Percentiles rank a stretch among this genome's conserved stretches.
phyloP scores from a whole-genome alignment of 768 basidiomycete genomes.

The Russula dissimulans region DNA sequence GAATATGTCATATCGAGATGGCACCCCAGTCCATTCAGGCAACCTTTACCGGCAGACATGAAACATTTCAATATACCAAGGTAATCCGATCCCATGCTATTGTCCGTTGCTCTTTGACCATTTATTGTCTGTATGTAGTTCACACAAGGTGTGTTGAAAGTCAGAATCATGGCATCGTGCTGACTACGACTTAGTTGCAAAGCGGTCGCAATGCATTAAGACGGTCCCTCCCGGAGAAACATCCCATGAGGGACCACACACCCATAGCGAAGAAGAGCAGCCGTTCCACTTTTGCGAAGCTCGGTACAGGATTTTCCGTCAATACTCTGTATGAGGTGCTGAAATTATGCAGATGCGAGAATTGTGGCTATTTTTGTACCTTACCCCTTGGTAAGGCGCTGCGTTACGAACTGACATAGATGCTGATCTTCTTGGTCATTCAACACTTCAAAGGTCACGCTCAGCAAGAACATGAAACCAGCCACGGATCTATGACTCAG shows the following conservation, averaged over 20 bases:
- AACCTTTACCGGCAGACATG: constrained; percentile 50
- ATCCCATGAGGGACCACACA: constrained; percentile 39
- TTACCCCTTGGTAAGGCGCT: constrained; percentile 39
- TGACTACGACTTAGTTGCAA: constrained; percentile 30
- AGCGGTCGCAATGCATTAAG: constrained; percentile 41
- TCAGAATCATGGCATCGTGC: not conserved
- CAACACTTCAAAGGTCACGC: constrained; percentile 36
- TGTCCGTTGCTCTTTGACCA: not conserved
- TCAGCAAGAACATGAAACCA: constrained; percentile 53
- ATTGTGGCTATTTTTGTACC: constrained; percentile 51
- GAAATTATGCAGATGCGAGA: constrained; percentile 35
- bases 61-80: constrained; percentile 59
- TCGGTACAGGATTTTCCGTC: constrained; percentile 26
- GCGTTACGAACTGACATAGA: not conserved
- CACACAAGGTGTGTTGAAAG: constrained; percentile 37
- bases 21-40: constrained; percentile 52
- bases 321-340: not conserved
- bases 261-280: constrained; percentile 35
- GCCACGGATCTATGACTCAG: constrained; percentile 54
- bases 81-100: constrained; percentile 25
- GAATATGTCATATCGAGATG: constrained; percentile 52
- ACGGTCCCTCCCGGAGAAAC: constrained; percentile 35
- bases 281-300: constrained; percentile 48
- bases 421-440: not conserved
- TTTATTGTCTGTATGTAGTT: constrained; percentile 32